A percentile compares a stretch with the other conserved stretches of the same genome.
phyloP scores from a whole-genome alignment of 208 protist species.

The Sergeia podlipaevii region DNA sequence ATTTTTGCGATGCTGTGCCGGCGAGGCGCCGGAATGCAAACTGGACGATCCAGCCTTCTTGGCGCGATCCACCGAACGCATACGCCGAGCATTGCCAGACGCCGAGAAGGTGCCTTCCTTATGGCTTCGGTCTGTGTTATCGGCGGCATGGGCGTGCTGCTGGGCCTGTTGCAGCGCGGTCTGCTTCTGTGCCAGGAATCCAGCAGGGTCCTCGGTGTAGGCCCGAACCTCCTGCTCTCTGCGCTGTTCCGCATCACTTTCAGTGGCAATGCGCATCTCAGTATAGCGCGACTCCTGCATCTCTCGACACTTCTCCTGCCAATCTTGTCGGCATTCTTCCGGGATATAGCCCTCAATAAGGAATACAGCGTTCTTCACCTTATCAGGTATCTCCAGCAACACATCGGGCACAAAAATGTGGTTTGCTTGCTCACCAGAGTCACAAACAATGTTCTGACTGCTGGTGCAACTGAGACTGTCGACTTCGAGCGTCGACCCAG shows the following conservation, averaged over 20 bases:
- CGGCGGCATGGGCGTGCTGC: neutral
- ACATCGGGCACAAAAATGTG: constrained; percentile 10
- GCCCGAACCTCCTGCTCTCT: constrained; percentile 30
- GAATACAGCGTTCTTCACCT: constrained; percentile 24
- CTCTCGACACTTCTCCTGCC: constrained; percentile 54
- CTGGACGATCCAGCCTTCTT: too few relatives aligned
- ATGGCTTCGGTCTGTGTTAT: neutral
- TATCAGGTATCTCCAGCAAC: constrained; percentile 5
- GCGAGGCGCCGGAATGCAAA: too few relatives aligned
- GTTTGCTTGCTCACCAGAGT: neutral
- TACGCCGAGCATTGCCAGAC: neutral
- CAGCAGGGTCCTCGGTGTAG: constrained; percentile 22
- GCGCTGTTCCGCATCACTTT: constrained; percentile 10
- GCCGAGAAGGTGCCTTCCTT: constrained; percentile 16
- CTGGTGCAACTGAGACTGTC: too few relatives aligned
- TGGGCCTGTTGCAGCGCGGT: constrained; percentile 17
- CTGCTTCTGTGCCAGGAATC: constrained; percentile 32
- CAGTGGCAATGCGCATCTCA: constrained; percentile 1
- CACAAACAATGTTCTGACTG: too few relatives aligned
- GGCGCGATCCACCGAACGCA: too few relatives aligned
- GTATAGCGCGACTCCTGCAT: constrained; percentile 34
- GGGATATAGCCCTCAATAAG: constrained; percentile 57
- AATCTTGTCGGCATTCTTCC: constrained; percentile 28
- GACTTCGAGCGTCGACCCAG: too few relatives aligned
- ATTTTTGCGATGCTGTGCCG: too few relatives aligned